A percentile compares a stretch with the other conserved stretches of the same genome.
Evolutionary conservation across 805 yeast genomes (phyloP).

Genomic region (Metschnikowia colocasiae): DNA sequence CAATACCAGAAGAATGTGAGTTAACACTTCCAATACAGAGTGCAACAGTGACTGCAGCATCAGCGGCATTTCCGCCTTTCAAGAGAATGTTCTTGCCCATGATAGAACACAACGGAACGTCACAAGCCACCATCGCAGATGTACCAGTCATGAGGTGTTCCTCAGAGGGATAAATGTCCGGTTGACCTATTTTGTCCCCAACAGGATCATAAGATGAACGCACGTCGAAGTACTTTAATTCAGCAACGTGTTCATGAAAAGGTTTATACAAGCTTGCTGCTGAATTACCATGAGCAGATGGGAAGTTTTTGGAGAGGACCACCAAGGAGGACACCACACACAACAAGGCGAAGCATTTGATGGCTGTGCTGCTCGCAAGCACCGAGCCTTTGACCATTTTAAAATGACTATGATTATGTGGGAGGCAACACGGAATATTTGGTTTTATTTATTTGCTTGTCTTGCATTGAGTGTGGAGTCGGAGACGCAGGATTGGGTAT

Average conservation of each 20-base stretch:
- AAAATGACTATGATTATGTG: not conserved
- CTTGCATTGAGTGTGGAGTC: not conserved
- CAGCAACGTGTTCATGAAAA: slow-evolving; percentile 1
- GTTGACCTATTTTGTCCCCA: slow-evolving; percentile 24
- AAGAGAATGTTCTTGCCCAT: slow-evolving; percentile 56
- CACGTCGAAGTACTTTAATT: not conserved
- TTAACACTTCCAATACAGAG: slow-evolving; percentile 83
- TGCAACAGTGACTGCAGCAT: slow-evolving; percentile 86
- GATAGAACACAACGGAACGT: slow-evolving; percentile 58
- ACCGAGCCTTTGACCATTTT: not conserved
- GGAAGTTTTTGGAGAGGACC: not conserved
- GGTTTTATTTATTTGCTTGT: not conserved
- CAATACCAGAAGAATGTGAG: slow-evolving; percentile 83
- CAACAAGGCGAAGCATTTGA: not conserved
- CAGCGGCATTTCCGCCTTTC: slow-evolving; percentile 80
- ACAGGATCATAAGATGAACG: slow-evolving; percentile 14
- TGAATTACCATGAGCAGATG: not conserved
- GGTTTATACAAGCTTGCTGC: slow-evolving; percentile 1
- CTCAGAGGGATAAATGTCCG: slow-evolving; percentile 42
- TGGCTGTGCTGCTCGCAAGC: not conserved
- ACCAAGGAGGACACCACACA: not conserved
- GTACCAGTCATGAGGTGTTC: slow-evolving; percentile 38
- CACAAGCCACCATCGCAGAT: slow-evolving; percentile 65
- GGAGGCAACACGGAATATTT: not conserved
- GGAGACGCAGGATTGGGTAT: not conserved